These are phyloP conservation scores for Globisporangium sylvaticum DNA, from an alignment of 352 stramenopile genomes.

Conservation along the genomic window DNA sequence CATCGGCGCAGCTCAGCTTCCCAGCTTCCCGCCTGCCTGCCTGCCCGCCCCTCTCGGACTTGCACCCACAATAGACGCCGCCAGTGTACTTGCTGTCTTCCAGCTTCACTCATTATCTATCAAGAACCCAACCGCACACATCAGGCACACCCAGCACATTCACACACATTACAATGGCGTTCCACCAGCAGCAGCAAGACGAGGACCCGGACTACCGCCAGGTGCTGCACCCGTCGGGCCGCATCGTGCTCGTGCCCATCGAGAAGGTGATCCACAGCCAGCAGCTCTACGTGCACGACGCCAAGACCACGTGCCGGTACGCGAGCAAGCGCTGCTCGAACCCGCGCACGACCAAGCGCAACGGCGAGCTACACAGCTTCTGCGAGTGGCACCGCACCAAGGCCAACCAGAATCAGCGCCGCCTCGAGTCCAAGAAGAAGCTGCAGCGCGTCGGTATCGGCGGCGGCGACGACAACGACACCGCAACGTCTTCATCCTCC, in stretches of 20 bases:
- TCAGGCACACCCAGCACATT: background rate
- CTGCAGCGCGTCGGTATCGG: background rate
- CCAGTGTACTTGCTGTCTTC: background rate
- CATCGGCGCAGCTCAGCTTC: too few species aligned
- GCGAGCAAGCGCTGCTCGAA: constrained; percentile 20
- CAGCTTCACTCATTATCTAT: background rate
- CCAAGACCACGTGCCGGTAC: constrained; percentile 20
- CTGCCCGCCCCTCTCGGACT: too few species aligned
- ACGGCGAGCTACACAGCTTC: constrained; percentile 25
- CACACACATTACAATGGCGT: background rate
- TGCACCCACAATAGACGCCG: background rate
- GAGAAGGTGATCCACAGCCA: background rate
- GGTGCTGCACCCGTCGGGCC: constrained; percentile 10
- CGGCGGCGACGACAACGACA: background rate
- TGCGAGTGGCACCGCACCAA: constrained; percentile 26
- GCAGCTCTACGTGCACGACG: constrained; percentile 2
- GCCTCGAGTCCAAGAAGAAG: constrained; percentile 24
- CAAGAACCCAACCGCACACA: background rate
- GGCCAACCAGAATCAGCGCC: constrained; percentile 27
- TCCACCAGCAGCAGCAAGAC: background rate
- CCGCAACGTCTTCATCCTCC: background rate
- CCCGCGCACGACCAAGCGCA: constrained; percentile 22
- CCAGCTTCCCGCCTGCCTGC: too few species aligned
- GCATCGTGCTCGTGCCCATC: constrained; percentile 3
- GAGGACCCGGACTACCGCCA: background rate